A percentile compares a stretch with the other conserved stretches of the same genome.
Conservation (phyloP, 1,284 basidiomycete genomes). For the Pseudozyma hubeiensis region DNA sequence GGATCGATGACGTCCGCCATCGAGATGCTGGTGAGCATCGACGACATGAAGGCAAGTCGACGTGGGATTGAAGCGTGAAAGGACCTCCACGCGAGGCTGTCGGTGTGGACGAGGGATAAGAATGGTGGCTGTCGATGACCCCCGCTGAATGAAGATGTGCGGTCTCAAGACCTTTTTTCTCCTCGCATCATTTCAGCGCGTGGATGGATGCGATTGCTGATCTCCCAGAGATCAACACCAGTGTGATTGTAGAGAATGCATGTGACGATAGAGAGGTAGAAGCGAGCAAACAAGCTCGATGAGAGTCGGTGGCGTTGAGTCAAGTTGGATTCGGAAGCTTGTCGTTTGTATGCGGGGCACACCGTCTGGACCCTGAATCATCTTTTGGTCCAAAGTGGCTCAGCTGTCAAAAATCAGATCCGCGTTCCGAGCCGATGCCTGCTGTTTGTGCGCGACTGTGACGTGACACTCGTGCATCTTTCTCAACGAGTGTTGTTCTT, state of each 20-base stretch:
- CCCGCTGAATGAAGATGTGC: too few species aligned
- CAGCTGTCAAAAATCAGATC: conserved; percentile 19
- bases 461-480: neutral
- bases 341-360: neutral
- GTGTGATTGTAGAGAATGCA: neutral
- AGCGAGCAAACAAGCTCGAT: neutral
- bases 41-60: neutral
- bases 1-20: conserved; percentile 45
- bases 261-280: conserved; percentile 8
- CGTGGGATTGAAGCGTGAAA: too few species aligned
- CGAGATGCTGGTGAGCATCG: conserved; percentile 40
- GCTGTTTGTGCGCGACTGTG: conserved; percentile 3
- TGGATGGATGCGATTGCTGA: too few species aligned
- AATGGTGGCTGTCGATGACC: neutral
- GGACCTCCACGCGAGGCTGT: too few species aligned
- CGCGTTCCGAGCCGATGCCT: conserved; percentile 27
- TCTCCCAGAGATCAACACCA: too few species aligned
- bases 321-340: neutral
- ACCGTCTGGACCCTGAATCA: conserved; percentile 24
- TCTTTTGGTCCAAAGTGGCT: neutral
- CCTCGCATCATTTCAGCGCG: too few species aligned
- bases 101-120: too few species aligned
- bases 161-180: too few species aligned
- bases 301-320: neutral
- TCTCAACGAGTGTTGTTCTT: neutral